These are phyloP conservation scores for Lepraria neglecta DNA, from an alignment of 495 filamentous ascomycete species.

Conservation along the genomic window DNA sequence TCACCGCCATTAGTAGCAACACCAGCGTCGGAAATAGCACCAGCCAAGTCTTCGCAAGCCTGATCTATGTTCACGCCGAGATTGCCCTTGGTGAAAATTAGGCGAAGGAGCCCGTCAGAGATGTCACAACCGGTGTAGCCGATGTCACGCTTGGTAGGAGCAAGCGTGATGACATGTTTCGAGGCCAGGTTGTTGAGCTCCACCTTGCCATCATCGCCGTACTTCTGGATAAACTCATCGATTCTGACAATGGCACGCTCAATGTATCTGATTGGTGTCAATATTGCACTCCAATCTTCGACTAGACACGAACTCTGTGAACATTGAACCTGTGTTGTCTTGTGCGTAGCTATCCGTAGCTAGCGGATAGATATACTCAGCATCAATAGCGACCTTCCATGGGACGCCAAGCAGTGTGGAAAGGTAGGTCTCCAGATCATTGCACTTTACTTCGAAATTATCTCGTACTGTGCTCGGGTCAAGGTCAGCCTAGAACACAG, in stretches of 20 bases:
- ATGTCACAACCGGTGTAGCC: conserved; percentile 42
- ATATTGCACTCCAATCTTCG: not conserved
- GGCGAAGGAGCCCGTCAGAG: conserved; percentile 40
- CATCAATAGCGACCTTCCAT: conserved; percentile 46
- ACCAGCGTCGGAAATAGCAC: conserved; percentile 41
- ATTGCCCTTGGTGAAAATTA: conserved; percentile 39
- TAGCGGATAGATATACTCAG: conserved; percentile 43
- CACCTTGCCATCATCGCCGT: conserved; percentile 34
- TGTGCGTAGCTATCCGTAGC: conserved; percentile 39
- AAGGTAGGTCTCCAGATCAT: conserved; percentile 39
- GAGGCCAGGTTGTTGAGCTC: conserved; percentile 46
- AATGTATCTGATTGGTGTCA: conserved; percentile 36
- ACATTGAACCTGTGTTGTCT: conserved; percentile 40
- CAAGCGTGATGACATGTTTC: conserved; percentile 41
- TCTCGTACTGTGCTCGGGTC: conserved; percentile 45
- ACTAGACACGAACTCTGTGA: conserved; percentile 35
- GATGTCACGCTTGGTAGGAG: conserved; percentile 33
- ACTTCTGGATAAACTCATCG: conserved; percentile 33
- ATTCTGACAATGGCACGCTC: conserved; percentile 37
- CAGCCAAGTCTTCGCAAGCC: conserved; percentile 34
- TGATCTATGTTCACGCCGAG: conserved; percentile 43
- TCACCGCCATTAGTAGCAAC: not conserved
- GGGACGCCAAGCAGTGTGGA: conserved; percentile 37
- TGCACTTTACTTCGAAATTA: conserved; percentile 44
- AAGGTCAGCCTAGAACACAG: not conserved